A percentile compares a stretch with the other conserved stretches of the same genome.
These are phyloP conservation scores for Wickerhamomyces xylosicus DNA, from an alignment of 805 yeast species.

Conservation along the genomic window DNA sequence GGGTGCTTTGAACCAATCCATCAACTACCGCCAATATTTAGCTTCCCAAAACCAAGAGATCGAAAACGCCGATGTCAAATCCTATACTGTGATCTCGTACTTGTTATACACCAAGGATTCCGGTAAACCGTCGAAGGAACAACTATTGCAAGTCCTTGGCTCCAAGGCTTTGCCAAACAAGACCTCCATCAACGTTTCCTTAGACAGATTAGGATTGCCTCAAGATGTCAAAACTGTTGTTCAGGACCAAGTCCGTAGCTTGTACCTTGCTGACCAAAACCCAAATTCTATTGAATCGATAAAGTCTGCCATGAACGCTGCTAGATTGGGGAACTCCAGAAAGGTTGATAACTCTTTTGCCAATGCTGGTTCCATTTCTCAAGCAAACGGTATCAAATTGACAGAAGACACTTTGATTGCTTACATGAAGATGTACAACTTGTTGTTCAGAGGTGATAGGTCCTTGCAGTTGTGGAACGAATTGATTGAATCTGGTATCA, in stretches of 20 bases:
- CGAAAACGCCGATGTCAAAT: background rate
- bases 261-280: slow-evolving; percentile 7
- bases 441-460: slow-evolving; percentile 23
- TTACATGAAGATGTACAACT: slow-evolving; percentile 37
- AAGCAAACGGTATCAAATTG: slow-evolving; percentile 23
- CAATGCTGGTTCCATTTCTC: slow-evolving; percentile 14
- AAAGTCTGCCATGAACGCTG: slow-evolving; percentile 10
- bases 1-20: slow-evolving; percentile 15
- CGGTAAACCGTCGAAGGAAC: slow-evolving; percentile 1
- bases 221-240: background rate
- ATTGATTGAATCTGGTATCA: slow-evolving; percentile 28
- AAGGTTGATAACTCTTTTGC: slow-evolving; percentile 11
- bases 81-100: slow-evolving; percentile 10
- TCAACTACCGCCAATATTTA: slow-evolving; percentile 11
- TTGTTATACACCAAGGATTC: slow-evolving; percentile 6
- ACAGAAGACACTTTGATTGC: slow-evolving; percentile 30
- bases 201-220: background rate
- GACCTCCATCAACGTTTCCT: slow-evolving; percentile 1
- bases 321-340: slow-evolving; percentile 7
- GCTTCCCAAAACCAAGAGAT: background rate
- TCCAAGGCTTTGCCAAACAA: background rate
- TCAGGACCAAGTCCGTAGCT: slow-evolving; percentile 2
- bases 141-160: background rate
- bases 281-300: slow-evolving; percentile 15
- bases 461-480: slow-evolving; percentile 41